Percentiles rank a stretch among this genome's conserved stretches.
phyloP scores from a whole-genome alignment of 2,329 filamentous ascomycete genomes.

The Trichoderma atroviride region DNA sequence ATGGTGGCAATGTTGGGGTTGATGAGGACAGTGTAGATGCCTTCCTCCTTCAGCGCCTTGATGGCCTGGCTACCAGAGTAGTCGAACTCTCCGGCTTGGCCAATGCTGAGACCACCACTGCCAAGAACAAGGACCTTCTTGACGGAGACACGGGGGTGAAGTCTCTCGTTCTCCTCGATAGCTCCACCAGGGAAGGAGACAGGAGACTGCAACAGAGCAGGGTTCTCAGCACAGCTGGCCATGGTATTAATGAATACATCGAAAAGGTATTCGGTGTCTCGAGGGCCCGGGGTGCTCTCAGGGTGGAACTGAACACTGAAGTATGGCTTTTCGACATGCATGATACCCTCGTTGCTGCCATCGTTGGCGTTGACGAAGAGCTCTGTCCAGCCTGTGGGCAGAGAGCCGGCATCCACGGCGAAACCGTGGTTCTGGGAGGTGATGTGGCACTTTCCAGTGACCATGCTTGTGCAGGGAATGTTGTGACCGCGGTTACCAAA shows the following conservation, averaged over 20 bases:
- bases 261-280: slow-evolving; percentile 95
- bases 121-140: slow-evolving; percentile 96
- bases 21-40: slow-evolving; percentile 96
- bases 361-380: slow-evolving; percentile 98
- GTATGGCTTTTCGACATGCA: slow-evolving; percentile 81
- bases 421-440: slow-evolving; percentile 99
- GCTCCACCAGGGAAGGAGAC: slow-evolving; percentile 88
- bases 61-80: slow-evolving; percentile 98
- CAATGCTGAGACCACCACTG: slow-evolving; percentile 93
- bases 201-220: slow-evolving; percentile 67
- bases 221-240: slow-evolving; percentile 67
- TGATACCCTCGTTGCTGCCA: slow-evolving; percentile 96
- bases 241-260: slow-evolving; percentile 94
- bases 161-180: slow-evolving; percentile 73
- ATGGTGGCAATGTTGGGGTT: slow-evolving; percentile 99
- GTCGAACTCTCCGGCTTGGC: slow-evolving; percentile 97
- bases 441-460: slow-evolving; percentile 97
- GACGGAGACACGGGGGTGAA: slow-evolving; percentile 77
- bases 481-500: slow-evolving; percentile 99
- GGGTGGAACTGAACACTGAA: slow-evolving; percentile 99
- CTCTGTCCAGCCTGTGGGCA: slow-evolving; percentile 83
- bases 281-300: slow-evolving; percentile 91
- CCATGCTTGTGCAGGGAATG: slow-evolving; percentile 94
- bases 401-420: slow-evolving; percentile 78
- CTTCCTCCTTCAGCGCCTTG: slow-evolving; percentile 96